Percentiles rank a stretch among this genome's conserved stretches.
Evolutionary conservation across 2,329 filamentous ascomycete species (phyloP).

Genomic region (Dothideomycetes sp.): DNA sequence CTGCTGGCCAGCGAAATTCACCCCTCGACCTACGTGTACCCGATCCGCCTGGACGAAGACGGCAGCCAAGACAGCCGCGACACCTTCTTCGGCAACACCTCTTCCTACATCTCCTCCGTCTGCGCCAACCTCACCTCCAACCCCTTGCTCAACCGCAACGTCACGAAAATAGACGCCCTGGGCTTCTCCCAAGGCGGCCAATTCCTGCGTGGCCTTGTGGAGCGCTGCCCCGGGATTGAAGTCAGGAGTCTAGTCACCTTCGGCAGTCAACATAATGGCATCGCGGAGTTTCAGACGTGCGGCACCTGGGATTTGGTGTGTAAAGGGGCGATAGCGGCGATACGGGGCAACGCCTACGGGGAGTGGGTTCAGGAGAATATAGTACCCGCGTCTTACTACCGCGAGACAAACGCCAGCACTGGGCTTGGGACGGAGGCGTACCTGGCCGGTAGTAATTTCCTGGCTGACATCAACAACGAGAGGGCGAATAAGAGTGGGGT

Average conservation of each 20-base stretch:
- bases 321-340: slow-evolving; percentile 63
- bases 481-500: slow-evolving; percentile 57
- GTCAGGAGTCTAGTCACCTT: slow-evolving; percentile 77
- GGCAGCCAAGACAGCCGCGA: slow-evolving; percentile 62
- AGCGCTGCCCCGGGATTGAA: slow-evolving; percentile 80
- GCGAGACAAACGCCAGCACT: slow-evolving; percentile 51
- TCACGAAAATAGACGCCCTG: slow-evolving; percentile 59
- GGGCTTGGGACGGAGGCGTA: slow-evolving; percentile 50
- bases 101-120: slow-evolving; percentile 61
- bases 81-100: slow-evolving; percentile 86
- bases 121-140: slow-evolving; percentile 67
- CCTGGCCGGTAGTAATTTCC: slow-evolving; percentile 70
- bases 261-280: slow-evolving; percentile 86
- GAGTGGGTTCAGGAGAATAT: slow-evolving; percentile 64
- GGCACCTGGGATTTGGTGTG: slow-evolving; percentile 65
- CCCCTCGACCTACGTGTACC: slow-evolving; percentile 76
- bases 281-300: slow-evolving; percentile 71
- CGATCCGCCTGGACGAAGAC: slow-evolving; percentile 59
- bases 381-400: slow-evolving; percentile 92
- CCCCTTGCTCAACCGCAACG: slow-evolving; percentile 48
- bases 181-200: slow-evolving; percentile 95
- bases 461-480: slow-evolving; percentile 97
- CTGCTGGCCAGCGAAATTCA: slow-evolving; percentile 61
- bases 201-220: slow-evolving; percentile 82
- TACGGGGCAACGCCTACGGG: slow-evolving; percentile 74